These are phyloP conservation scores for Leccinum holopus DNA, from an alignment of 1,284 basidiomycete genomes.

Conservation along the genomic window DNA sequence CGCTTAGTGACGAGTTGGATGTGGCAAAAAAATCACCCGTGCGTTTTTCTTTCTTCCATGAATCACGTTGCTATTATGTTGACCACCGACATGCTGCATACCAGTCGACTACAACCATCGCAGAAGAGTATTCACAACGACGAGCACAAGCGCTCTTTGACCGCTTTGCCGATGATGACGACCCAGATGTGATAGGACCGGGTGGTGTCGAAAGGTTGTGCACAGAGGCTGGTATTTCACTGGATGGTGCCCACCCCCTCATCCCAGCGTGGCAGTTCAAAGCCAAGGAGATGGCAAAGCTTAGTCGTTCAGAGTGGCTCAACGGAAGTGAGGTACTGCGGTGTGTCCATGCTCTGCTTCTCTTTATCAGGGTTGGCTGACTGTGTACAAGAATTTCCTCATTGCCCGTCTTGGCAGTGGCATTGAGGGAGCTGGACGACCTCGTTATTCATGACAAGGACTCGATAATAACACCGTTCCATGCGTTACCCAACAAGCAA, in stretches of 20 bases:
- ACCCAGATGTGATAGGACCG: conserved; percentile 56
- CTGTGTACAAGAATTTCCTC: conserved; percentile 53
- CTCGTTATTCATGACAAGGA: conserved; percentile 55
- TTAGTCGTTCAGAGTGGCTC: conserved; percentile 67
- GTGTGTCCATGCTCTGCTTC: conserved; percentile 40
- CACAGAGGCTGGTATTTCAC: conserved; percentile 57
- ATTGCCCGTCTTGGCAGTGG: conserved; percentile 46
- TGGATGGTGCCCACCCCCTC: conserved; percentile 69
- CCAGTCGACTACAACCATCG: conserved; percentile 21
- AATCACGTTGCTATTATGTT: background rate
- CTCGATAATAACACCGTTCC: conserved; percentile 24
- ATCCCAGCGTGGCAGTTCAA: conserved; percentile 71
- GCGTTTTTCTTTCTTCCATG: conserved; percentile 8
- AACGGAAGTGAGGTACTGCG: conserved; percentile 53
- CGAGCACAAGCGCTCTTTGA: conserved; percentile 58
- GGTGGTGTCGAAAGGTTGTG: conserved; percentile 69
- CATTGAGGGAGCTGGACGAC: conserved; percentile 59
- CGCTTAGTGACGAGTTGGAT: conserved; percentile 46
- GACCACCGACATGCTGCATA: conserved; percentile 3
- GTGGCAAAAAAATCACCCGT: conserved; percentile 26
- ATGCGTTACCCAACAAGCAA: conserved; percentile 37
- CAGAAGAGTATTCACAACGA: conserved; percentile 50
- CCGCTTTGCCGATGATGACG: conserved; percentile 60
- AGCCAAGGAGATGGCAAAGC: conserved; percentile 66
- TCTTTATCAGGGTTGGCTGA: conserved; percentile 11